These are phyloP conservation scores for Eruca vesicaria DNA, from an alignment of 441 rosid genomes.

Conservation along the genomic window DNA sequence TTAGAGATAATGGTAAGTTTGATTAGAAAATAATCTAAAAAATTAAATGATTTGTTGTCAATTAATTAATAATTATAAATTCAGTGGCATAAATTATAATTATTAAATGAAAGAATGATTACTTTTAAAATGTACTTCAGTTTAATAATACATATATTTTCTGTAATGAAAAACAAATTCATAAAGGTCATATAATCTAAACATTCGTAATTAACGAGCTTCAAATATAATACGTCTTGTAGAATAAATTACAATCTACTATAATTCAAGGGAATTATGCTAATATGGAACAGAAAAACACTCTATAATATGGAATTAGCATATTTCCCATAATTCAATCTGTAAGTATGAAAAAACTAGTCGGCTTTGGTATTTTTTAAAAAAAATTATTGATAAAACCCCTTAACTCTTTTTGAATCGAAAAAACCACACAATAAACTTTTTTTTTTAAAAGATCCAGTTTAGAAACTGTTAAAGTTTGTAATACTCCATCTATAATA, in stretches of 20 bases:
- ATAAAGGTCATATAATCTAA: background rate
- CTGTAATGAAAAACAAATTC: background rate
- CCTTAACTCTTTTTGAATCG: background rate
- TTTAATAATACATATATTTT: too few species aligned
- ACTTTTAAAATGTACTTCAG: background rate
- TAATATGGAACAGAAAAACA: too few species aligned
- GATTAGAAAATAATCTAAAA: too few species aligned
- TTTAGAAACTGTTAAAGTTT: background rate
- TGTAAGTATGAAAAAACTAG: background rate
- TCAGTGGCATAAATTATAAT: too few species aligned
- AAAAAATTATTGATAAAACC: background rate
- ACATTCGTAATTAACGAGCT: background rate
- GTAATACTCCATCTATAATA: background rate
- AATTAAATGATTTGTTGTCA: too few species aligned
- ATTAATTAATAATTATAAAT: too few species aligned
- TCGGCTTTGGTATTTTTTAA: background rate
- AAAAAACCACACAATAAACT: background rate
- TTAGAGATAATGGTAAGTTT: too few species aligned
- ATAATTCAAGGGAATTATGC: too few species aligned
- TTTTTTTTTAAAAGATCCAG: background rate
- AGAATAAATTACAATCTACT: background rate
- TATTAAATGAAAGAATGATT: too few species aligned
- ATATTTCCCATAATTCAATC: too few species aligned
- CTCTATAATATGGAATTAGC: too few species aligned
- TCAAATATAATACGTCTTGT: background rate